Conservation (phyloP, 1,284 basidiomycete genomes). For the Dichomitus squalens region DNA sequence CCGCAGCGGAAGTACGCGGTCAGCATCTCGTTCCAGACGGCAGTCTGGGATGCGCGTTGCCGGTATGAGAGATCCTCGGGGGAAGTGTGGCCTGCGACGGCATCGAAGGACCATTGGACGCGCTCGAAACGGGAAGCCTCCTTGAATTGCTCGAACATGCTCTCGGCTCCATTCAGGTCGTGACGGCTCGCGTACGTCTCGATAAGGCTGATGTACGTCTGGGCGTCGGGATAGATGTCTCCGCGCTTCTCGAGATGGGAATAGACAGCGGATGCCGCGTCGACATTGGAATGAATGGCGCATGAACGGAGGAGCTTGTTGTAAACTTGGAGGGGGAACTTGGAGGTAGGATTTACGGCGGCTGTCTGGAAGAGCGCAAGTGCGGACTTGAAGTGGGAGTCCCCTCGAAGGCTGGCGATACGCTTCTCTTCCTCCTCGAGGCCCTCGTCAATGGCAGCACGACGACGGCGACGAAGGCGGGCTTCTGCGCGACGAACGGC, state of each 20-base stretch:
- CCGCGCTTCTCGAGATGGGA: conserved; percentile 59
- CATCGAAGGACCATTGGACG: conserved; percentile 32
- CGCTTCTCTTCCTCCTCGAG: conserved; percentile 33
- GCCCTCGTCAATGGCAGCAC: conserved; percentile 28
- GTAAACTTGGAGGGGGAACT: conserved; percentile 50
- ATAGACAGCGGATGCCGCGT: conserved; percentile 71
- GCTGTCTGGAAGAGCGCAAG: conserved; percentile 73
- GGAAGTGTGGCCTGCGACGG: not conserved
- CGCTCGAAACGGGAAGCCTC: conserved; percentile 41
- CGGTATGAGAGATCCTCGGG: not conserved
- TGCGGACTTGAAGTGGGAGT: conserved; percentile 75
- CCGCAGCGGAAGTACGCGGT: conserved; percentile 72
- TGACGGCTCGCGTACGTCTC: conserved; percentile 56
- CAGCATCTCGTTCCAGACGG: conserved; percentile 79
- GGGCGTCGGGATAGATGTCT: conserved; percentile 42
- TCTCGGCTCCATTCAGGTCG: conserved; percentile 61
- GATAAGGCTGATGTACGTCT: conserved; percentile 64
- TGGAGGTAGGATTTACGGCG: conserved; percentile 38
- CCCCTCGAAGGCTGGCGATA: conserved; percentile 49
- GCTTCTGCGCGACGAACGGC: conserved; percentile 48
- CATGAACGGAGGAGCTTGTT: conserved; percentile 66
- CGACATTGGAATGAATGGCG: conserved; percentile 58
- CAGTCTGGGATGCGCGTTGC: conserved; percentile 38
- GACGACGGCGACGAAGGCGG: conserved; percentile 41
- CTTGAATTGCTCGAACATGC: conserved; percentile 70